A percentile compares a stretch with the other conserved stretches of the same genome.
phyloP scores from a whole-genome alignment of 2,329 filamentous ascomycete species.

The Aspergillus spinulosporus region DNA sequence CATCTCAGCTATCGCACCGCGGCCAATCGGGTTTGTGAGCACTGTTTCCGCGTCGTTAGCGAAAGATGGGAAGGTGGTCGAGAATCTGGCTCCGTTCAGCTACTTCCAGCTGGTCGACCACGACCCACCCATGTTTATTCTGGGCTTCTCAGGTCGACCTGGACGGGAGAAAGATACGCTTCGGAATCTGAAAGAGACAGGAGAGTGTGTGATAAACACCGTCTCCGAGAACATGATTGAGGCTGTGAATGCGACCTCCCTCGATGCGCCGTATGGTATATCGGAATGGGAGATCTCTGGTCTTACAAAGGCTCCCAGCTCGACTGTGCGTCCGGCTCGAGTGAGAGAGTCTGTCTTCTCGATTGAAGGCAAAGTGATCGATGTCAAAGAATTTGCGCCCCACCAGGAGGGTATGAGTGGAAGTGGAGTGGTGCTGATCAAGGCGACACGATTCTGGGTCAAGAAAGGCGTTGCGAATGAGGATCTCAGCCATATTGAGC shows the following conservation, averaged over 20 bases:
- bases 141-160: conserved; percentile 59
- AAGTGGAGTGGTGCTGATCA: conserved; percentile 71
- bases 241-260: conserved; percentile 75
- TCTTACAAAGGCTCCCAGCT: conserved; percentile 66
- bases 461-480: conserved; percentile 83
- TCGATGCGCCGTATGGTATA: conserved; percentile 74
- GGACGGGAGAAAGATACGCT: conserved; percentile 74
- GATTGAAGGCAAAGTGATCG: conserved; percentile 76
- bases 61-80: conserved; percentile 58
- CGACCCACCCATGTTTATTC: conserved; percentile 80
- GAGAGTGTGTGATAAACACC: conserved; percentile 83
- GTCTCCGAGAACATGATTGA: conserved; percentile 82
- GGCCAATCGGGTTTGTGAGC: conserved; percentile 70
- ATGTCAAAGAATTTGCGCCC: conserved; percentile 74
- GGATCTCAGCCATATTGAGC: conserved; percentile 71
- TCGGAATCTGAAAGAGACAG: conserved; percentile 67
- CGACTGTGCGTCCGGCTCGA: conserved; percentile 67
- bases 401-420: conserved; percentile 69
- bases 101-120: conserved; percentile 83
- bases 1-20: conserved; percentile 79
- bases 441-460: conserved; percentile 85
- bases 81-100: conserved; percentile 86
- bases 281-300: conserved; percentile 80
- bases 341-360: conserved; percentile 81
- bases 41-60: conserved; percentile 47